phyloP scores from a whole-genome alignment of 805 yeast genomes.

The Schwanniomyces polymorphus region DNA sequence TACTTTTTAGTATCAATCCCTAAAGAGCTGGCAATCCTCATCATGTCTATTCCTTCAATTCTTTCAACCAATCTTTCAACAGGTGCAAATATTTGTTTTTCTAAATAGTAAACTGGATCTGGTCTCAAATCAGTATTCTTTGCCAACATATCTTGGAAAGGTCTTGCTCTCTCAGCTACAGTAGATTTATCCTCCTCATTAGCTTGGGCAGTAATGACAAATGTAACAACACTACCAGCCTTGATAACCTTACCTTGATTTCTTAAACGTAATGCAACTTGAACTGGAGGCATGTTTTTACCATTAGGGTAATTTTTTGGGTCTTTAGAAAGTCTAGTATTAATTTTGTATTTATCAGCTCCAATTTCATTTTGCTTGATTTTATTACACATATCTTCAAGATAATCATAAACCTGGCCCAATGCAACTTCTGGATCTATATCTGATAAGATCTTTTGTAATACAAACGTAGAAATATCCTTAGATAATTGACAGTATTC shows the following conservation, averaged over 20 bases:
- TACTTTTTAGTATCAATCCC: conserved; percentile 75
- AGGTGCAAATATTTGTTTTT: conserved; percentile 87
- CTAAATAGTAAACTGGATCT: conserved; percentile 78
- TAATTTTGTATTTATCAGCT: conserved; percentile 71
- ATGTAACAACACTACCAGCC: conserved; percentile 89
- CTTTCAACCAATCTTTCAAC: conserved; percentile 82
- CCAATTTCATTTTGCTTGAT: conserved; percentile 62
- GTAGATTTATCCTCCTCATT: conserved; percentile 37
- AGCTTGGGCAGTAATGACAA: conserved; percentile 58
- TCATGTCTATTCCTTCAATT: conserved; percentile 83
- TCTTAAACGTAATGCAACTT: conserved; percentile 80
- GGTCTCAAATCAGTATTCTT: conserved; percentile 55
- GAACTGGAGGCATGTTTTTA: conserved; percentile 83
- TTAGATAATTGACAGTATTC: conserved; percentile 93
- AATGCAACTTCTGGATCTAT: conserved; percentile 76
- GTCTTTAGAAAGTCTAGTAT: conserved; percentile 87
- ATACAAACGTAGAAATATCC: conserved; percentile 75
- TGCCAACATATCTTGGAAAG: conserved; percentile 69
- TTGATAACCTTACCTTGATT: conserved; percentile 83
- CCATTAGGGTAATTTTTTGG: conserved; percentile 82
- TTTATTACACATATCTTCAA: conserved; percentile 58
- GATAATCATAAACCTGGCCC: conserved; percentile 66
- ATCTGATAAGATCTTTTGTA: conserved; percentile 70
- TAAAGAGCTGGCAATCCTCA: conserved; percentile 70
- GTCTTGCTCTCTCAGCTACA: conserved; percentile 80